Base-by-base conservation (phyloP, 2,329 filamentous ascomycete species). In the Sporothrix globosa region DNA sequence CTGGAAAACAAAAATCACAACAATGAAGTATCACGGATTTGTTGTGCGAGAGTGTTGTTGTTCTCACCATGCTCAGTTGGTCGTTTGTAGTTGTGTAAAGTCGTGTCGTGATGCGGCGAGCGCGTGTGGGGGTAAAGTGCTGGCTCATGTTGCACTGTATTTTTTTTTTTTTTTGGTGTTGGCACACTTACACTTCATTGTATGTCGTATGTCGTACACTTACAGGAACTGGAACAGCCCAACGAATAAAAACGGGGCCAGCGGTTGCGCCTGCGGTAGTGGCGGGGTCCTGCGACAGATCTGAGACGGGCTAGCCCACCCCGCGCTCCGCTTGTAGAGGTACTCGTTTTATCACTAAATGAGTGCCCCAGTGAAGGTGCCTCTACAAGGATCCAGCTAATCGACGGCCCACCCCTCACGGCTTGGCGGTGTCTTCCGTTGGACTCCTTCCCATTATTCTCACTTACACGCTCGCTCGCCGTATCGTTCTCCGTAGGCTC, bases 221-320 rank as follows among this genome's bases (percentile, higher is more conserved):
- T 41, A 44, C 30, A 54, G 19, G 39, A 34, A 11, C 54, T 17
- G 19, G 39, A 14, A 44, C 39, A 24, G 44, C 50, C 53, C 56
- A 44, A 39, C 63, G 34, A 54, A 63, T 63, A 65, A 68, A 56
- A 10, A 68, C 30, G 39, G 65, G 69, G 34, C 56, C 27, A 7
- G 53, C 24, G 34, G 66, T 48, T 10, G 41, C 67, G 39, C 21
- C 54, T 44, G 34, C n/a, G 58, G 67, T 67, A 63, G 58, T 61
- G 67, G 60, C 72, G 69, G 74, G 70, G 73, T 76, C 75, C 79
- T 83, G 81, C 77, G 78, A 83, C 81, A 81, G 70, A 72, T 72
- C 70, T 72, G 70, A 72, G 70, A 72, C 70, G 56, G 60, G 53
- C 54, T 65, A 56, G 41, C 60, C 39, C 14, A 65, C 54, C 65